Percentiles rank a stretch among this genome's conserved stretches.
These are phyloP conservation scores for Picea mariana DNA, from an alignment of 83 land plant genomes.

Conservation along the genomic window DNA sequence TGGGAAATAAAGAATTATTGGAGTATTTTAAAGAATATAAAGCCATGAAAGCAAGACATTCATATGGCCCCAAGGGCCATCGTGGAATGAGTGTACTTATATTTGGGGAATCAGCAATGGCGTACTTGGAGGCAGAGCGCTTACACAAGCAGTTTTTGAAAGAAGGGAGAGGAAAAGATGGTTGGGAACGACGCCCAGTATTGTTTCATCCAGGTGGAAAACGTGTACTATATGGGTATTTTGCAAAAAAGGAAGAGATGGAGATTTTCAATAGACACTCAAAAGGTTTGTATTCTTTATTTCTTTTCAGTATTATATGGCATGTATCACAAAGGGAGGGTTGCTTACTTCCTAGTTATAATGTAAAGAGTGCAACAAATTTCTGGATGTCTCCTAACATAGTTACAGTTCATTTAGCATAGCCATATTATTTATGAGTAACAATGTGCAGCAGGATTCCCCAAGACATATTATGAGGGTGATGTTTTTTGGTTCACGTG, in stretches of 20 bases:
- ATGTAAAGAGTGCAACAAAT: not conserved
- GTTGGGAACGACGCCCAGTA: conserved; percentile 50
- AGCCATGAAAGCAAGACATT: conserved; percentile 72
- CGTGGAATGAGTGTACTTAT: conserved; percentile 87
- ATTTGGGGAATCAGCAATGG: conserved; percentile 67
- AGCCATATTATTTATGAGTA: not conserved
- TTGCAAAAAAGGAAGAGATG: conserved; percentile 70
- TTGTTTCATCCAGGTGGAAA: conserved; percentile 70
- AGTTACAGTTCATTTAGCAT: not conserved
- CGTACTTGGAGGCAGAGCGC: conserved; percentile 79
- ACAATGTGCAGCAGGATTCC: no score
- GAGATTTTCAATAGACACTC: conserved; percentile 74
- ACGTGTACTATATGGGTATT: conserved; percentile 78
- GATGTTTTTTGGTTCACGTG: not conserved
- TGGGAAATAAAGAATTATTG: conserved; percentile 92
- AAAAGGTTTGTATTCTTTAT: conserved; percentile 38
- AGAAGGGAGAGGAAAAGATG: conserved; percentile 54
- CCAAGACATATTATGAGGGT: no score
- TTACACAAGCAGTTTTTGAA: conserved; percentile 64
- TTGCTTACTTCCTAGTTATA: not conserved
- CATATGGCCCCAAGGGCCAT: conserved; percentile 94
- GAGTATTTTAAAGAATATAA: conserved; percentile 66
- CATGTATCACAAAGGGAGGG: not conserved
- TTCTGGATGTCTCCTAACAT: not conserved
- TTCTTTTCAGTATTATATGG: not conserved